Conservation (phyloP, 1,139 yeast genomes). For the Keqinozyma sinolaborantium region DNA sequence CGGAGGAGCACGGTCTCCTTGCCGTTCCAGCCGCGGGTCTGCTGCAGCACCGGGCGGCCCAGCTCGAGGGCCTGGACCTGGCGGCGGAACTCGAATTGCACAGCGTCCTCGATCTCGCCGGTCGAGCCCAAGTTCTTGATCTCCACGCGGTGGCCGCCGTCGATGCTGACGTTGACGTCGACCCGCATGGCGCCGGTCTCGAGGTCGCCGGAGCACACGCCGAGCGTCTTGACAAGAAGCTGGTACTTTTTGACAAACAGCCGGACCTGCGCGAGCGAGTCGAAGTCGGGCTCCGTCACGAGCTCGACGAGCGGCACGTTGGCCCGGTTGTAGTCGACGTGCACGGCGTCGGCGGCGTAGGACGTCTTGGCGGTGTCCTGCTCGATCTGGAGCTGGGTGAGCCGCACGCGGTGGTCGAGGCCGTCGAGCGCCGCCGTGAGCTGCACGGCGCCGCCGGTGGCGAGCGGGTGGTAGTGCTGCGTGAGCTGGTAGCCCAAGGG, state of each 20-base stretch:
- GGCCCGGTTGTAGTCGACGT: slow-evolving; percentile 78
- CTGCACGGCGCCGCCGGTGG: slow-evolving; percentile 57
- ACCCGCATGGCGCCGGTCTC: slow-evolving; percentile 95
- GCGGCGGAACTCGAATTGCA: slow-evolving; percentile 69
- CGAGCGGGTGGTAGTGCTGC: slow-evolving; percentile 81
- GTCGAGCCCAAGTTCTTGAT: slow-evolving; percentile 86
- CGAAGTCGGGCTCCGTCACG: slow-evolving; percentile 88
- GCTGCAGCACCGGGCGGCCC: slow-evolving; percentile 44
- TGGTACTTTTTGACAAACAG: slow-evolving; percentile 83
- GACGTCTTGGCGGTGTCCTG: slow-evolving; percentile 91
- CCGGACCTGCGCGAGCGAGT: slow-evolving; percentile 61
- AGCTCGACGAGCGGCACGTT: slow-evolving; percentile 86
- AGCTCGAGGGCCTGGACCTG: slow-evolving; percentile 47
- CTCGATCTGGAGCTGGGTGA: slow-evolving; percentile 81
- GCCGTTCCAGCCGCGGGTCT: slow-evolving; percentile 95
- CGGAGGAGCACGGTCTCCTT: slow-evolving; percentile 59
- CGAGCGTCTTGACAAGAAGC: slow-evolving; percentile 60
- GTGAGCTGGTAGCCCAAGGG: slow-evolving; percentile 96
- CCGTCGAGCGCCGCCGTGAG: slow-evolving; percentile 54
- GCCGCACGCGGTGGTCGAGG: slow-evolving; percentile 39
- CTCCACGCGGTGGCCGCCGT: slow-evolving; percentile 72
- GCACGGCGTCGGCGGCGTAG: slow-evolving; percentile 44
- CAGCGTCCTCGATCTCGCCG: slow-evolving; percentile 75
- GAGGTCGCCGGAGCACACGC: slow-evolving; percentile 82
- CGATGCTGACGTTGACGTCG: slow-evolving; percentile 85